phyloP scores from a whole-genome alignment of 1,284 basidiomycete genomes.

The Rhodotorula mucilaginosa region DNA sequence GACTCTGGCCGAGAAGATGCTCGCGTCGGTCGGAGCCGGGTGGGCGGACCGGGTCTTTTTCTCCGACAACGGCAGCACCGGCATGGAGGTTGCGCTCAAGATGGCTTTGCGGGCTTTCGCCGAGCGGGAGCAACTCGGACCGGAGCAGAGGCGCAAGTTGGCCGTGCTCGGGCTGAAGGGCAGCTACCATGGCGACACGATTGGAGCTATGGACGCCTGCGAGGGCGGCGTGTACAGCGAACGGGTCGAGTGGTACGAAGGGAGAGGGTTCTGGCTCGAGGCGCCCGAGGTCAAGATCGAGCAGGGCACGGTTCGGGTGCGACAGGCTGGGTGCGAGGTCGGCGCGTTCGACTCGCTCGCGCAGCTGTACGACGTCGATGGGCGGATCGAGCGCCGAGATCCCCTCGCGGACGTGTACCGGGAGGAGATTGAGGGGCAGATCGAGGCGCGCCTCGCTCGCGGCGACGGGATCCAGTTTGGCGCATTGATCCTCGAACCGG shows the following conservation, averaged over 20 bases:
- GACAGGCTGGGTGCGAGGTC: constrained; percentile 34
- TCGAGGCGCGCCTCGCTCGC: constrained; percentile 12
- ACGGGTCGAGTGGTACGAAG: constrained; percentile 88
- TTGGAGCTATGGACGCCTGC: constrained; percentile 94
- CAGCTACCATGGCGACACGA: constrained; percentile 97
- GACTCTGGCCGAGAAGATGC: constrained; percentile 65
- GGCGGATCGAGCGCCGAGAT: constrained; percentile 57
- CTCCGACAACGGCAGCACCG: constrained; percentile 91
- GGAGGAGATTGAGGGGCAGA: constrained; percentile 55
- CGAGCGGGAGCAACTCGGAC: constrained; percentile 53
- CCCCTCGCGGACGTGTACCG: constrained; percentile 67
- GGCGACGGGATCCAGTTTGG: constrained; percentile 54
- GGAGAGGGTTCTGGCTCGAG: constrained; percentile 90
- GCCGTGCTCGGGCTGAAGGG: constrained; percentile 85
- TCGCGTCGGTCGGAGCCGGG: constrained; percentile 69
- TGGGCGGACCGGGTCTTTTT: constrained; percentile 93
- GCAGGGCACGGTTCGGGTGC: constrained; percentile 58
- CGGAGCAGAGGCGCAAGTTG: constrained; percentile 50
- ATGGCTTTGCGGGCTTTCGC: constrained; percentile 84
- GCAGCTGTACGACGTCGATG: constrained; percentile 69
- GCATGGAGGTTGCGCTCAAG: constrained; percentile 93
- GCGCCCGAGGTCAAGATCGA: constrained; percentile 73
- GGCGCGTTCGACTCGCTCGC: constrained; percentile 54
- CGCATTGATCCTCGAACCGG: constrained; percentile 84
- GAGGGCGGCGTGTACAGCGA: constrained; percentile 79